Base-by-base conservation (phyloP, 108 stramenopile species). In the Poteriospumella lacustris region DNA sequence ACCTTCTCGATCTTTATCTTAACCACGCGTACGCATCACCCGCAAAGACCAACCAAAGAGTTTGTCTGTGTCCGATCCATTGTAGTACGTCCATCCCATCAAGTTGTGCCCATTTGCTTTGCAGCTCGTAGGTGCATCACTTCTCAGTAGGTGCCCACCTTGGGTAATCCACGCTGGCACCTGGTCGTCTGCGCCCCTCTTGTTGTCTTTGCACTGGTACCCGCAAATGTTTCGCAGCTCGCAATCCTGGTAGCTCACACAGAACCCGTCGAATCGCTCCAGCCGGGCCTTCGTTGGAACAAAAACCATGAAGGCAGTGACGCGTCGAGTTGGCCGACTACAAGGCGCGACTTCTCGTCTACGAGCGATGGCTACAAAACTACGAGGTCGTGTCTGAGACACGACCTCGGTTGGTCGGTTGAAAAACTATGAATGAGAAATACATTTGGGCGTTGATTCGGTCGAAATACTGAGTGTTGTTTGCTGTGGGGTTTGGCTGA, bases 71-170 rank as follows among this genome's bases (percentile, higher is more conserved):
- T 52, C 19, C 47, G 9, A 9, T 15, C 15, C 47, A 52, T 52
- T 52, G 47, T 52, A 52, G 47, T 52, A 52, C 9, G 47, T 52
- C 47, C 47, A 52, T 52, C 47, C 19, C 9, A 15, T 52, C 47
- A 52, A 52, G 47, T 52, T 52, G 15, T 52, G 47, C 19, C 47
- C 47, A 19, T 15, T 19, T 52, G 9, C 47, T 52, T 19, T 52
- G 47, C 47, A 52, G 15, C 47, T 52, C 47, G 9, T 52, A 52
- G 47, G 47, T 19, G 47, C 47, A 52, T 52, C 47, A 52, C 47
- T 52, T 52, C 47, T 52, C 9, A 52, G 47, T 52, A 52, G 47
- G 47, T 52, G 47, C 47, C 47, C 47, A 52, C 47, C 47, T 52
- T 52, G 47, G 47, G 47, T 52, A 15, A 52, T 52, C 47, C 47